A percentile compares a stretch with the other conserved stretches of the same genome.
Conservation (phyloP, 129 eudicot genomes). For the Arctium lappa region DNA sequence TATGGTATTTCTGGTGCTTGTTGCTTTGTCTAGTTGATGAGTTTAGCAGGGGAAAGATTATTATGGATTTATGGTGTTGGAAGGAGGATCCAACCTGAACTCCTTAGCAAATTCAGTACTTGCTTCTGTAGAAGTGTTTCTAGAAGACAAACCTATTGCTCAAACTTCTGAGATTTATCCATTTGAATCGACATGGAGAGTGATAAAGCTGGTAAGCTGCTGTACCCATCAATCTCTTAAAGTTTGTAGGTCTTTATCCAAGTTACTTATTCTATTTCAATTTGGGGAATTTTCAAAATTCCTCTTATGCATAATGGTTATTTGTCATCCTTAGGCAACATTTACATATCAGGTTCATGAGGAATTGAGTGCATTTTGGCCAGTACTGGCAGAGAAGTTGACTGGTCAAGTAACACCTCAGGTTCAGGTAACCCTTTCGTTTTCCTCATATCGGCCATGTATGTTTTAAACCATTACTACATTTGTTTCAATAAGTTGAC, state of each 20-base stretch:
- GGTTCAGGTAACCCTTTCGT: conserved; percentile 39
- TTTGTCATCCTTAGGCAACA: conserved; percentile 4
- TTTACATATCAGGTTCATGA: conserved; percentile 58
- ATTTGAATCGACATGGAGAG: conserved; percentile 78
- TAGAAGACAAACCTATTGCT: conserved; percentile 47
- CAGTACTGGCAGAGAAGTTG: conserved; percentile 50
- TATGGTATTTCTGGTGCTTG: conserved; percentile 6
- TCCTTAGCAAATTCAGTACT: conserved; percentile 71
- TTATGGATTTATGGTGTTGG: conserved; percentile 87
- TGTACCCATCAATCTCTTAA: not conserved
- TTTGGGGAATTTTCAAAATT: not conserved
- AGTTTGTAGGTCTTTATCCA: not conserved
- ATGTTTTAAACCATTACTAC: not conserved
- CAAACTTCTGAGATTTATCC: conserved; percentile 53
- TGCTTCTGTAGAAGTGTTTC: conserved; percentile 72
- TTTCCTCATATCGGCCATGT: not conserved
- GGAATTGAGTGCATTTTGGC: conserved; percentile 67
- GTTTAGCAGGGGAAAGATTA: conserved; percentile 71
- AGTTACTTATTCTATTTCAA: too few species aligned
- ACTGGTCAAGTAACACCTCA: conserved; percentile 48
- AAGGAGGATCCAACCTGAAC: conserved; percentile 82
- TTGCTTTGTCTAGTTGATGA: conserved; percentile 55
- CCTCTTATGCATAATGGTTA: not conserved
- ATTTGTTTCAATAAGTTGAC: not conserved
- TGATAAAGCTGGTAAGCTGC: conserved; percentile 49